Conservation (phyloP, 108 stramenopile genomes). For the Pseudonitzschia pungens region DNA sequence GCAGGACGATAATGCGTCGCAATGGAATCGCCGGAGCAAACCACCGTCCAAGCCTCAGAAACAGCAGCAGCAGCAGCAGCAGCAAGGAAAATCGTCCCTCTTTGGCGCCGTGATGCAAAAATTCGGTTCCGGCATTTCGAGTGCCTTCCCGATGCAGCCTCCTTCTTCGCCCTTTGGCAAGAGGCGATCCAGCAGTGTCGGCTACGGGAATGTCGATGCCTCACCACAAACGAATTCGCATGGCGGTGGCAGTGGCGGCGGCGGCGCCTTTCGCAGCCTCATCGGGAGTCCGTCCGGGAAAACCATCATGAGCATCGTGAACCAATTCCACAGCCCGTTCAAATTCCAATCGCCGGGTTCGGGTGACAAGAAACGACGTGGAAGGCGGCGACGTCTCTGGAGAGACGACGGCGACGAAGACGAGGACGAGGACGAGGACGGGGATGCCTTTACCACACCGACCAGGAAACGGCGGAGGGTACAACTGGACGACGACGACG, state of each 20-base stretch:
- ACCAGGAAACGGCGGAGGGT: slow-evolving; percentile 9
- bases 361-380: slow-evolving; percentile 5
- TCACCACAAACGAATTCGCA: background rate
- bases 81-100: slow-evolving; percentile 14
- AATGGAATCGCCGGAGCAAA: background rate
- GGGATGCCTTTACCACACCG: background rate
- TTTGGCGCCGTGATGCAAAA: slow-evolving; percentile 40
- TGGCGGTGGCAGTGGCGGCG: background rate
- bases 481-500: slow-evolving; percentile 7
- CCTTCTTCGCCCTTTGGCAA: background rate
- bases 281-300: slow-evolving; percentile 38
- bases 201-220: background rate
- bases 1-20: background rate
- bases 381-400: slow-evolving; percentile 1
- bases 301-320: slow-evolving; percentile 35
- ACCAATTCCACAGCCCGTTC: slow-evolving; percentile 36
- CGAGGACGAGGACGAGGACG: background rate
- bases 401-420: slow-evolving; percentile 1
- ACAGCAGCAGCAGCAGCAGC: background rate
- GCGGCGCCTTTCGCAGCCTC: background rate
- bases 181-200: background rate
- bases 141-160: slow-evolving; percentile 5
- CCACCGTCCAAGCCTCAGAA: background rate
- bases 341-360: slow-evolving; percentile 30
- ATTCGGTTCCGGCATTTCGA: slow-evolving; percentile 7